Evolutionary conservation across 352 stramenopile species (phyloP), one percentile per base, ranked within the genome.

Genomic region (Globisporangium spinosum): DNA sequence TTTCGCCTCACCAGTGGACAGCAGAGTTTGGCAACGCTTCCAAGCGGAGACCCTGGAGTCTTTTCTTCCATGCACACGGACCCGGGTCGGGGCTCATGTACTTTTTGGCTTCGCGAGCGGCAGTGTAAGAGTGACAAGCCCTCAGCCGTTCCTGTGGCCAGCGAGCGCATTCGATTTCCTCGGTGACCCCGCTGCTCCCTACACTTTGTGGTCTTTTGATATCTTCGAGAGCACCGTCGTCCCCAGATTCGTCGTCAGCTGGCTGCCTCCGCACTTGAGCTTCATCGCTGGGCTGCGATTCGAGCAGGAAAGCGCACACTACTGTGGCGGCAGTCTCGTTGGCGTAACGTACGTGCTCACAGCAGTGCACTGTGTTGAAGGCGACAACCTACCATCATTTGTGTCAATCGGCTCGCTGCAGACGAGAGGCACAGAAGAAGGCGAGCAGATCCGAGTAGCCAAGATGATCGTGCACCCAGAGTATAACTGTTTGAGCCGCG

Each of bases 261-360:
- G 3, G 20, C 45, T 54, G 1, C 45, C 17, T 1, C 45, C 45
- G 20, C 20, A 54, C 9, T 17, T 54, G 45, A 54, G 17, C 20
- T 54, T 54, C 20, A 12, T 27, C 45, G 20, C 45, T 8, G 45
- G 45, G 5, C 20, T 54, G 17, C 45, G 45, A 7, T 25, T 54
- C 45, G 23, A 8, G n/a, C 45, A 54, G 4, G 20, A 58, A 29
- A 25, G 53, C 25, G 9, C 53, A 10, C 53, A 63, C 58, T 63
- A 63, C 34, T 53, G 58, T 13, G 58, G 58, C 9, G 58, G 32
- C 17, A 63, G 34, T 10, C 58, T 63, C 34, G 23, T 63, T 7
- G n/a, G 12, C 23, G 20, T 10, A 3, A 49, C 20, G 23, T 53
- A 53, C 23, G 58, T 63, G 15, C 58, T 63, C 34, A 63, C 58